Evolutionary conservation across 495 filamentous ascomycete genomes (phyloP).

Genomic region (Darksidea phi): DNA sequence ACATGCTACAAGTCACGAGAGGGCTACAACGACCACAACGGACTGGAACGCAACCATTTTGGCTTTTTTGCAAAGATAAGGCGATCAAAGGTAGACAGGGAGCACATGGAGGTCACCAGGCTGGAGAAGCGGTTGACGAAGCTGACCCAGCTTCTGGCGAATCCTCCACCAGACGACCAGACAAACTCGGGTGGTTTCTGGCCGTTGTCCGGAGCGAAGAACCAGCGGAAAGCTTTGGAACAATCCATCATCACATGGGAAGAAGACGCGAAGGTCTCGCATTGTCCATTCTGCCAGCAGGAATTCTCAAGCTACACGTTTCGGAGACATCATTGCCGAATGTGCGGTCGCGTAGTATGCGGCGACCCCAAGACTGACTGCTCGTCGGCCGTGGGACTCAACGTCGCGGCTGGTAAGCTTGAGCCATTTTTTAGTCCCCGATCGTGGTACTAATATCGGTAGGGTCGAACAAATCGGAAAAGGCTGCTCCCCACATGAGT

Average conservation of each 20-base stretch:
- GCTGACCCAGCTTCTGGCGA: slow-evolving; percentile 78
- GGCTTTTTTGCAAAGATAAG: slow-evolving; percentile 64
- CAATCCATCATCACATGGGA: slow-evolving; percentile 94
- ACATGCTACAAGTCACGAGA: slow-evolving; percentile 96
- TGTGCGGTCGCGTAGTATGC: slow-evolving; percentile 91
- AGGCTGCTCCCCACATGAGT: slow-evolving; percentile 57
- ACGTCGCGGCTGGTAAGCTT: slow-evolving; percentile 67
- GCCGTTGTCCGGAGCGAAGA: slow-evolving; percentile 57
- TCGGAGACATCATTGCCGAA: slow-evolving; percentile 87
- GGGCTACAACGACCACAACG: slow-evolving; percentile 89
- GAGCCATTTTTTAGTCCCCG: background rate
- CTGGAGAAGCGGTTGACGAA: slow-evolving; percentile 90
- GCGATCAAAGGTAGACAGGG: slow-evolving; percentile 76
- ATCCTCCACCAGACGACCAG: slow-evolving; percentile 62
- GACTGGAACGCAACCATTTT: slow-evolving; percentile 66
- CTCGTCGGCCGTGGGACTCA: slow-evolving; percentile 78
- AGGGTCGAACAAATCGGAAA: slow-evolving; percentile 60
- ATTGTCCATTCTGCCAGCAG: slow-evolving; percentile 92
- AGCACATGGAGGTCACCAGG: slow-evolving; percentile 78
- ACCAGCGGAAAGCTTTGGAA: slow-evolving; percentile 74
- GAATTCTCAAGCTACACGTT: slow-evolving; percentile 88
- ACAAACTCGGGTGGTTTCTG: slow-evolving; percentile 53
- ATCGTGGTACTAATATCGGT: background rate
- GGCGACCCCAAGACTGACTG: slow-evolving; percentile 80
- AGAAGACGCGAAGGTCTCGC: slow-evolving; percentile 75